Percentiles rank a stretch among this genome's conserved stretches.
phyloP scores from a whole-genome alignment of 306 rosid genomes.

The Leucaena leucocephala region DNA sequence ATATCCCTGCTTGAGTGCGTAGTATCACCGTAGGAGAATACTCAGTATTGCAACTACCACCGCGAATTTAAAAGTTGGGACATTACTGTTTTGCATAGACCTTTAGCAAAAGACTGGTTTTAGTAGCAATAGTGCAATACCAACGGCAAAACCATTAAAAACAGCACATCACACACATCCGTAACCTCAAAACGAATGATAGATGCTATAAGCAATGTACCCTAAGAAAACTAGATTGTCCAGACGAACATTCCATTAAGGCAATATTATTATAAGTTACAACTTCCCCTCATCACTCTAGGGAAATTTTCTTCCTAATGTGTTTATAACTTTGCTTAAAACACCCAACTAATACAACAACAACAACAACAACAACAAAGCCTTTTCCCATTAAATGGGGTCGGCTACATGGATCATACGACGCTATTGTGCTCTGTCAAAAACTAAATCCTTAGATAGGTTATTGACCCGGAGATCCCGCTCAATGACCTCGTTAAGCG shows the following conservation, averaged over 20 bases:
- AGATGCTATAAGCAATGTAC: background rate
- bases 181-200: background rate
- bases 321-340: slow-evolving; percentile 15
- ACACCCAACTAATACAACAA: slow-evolving; percentile 20
- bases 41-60: background rate
- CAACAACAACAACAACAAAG: too few relatives aligned
- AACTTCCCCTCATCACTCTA: background rate
- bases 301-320: background rate
- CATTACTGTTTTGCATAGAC: background rate
- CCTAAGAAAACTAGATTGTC: background rate
- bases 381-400: too few relatives aligned
- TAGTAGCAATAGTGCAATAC: background rate
- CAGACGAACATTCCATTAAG: background rate
- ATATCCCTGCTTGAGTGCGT: background rate
- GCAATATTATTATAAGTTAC: background rate
- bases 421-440: too few relatives aligned
- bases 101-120: background rate
- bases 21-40: background rate
- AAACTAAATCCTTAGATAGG: too few relatives aligned
- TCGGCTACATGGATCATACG: too few relatives aligned
- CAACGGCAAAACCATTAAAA: background rate
- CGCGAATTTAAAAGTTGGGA: background rate
- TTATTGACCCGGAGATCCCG: too few relatives aligned
- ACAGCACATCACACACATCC: background rate
- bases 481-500: too few relatives aligned